These are phyloP conservation scores for Hypholoma sublateritium DNA, from an alignment of 768 basidiomycete genomes.

Conservation along the genomic window DNA sequence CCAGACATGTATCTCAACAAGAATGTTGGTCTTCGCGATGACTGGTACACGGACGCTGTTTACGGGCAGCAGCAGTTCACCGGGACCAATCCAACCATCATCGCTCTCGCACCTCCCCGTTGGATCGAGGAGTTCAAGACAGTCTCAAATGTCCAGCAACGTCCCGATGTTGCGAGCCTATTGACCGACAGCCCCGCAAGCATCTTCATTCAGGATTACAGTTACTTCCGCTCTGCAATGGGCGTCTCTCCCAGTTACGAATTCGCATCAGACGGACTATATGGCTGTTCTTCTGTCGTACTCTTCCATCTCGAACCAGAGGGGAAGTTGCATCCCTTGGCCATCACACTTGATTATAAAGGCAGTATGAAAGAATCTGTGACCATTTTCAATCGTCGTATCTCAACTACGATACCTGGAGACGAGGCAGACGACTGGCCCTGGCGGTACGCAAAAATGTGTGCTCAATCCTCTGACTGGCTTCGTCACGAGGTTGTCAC, in stretches of 20 bases:
- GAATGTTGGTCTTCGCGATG: slow-evolving; percentile 27
- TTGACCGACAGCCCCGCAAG: slow-evolving; percentile 6
- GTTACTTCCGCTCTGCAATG: slow-evolving; percentile 21
- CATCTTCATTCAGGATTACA: slow-evolving; percentile 25
- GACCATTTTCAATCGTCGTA: slow-evolving; percentile 27
- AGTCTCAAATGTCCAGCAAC: slow-evolving; percentile 11
- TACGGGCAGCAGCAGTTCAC: slow-evolving; percentile 30
- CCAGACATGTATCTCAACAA: slow-evolving; percentile 19
- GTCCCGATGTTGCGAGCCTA: slow-evolving; percentile 11
- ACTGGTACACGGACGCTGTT: slow-evolving; percentile 31
- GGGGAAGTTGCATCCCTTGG: slow-evolving; percentile 28
- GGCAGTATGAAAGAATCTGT: slow-evolving; percentile 24
- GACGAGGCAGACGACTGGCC: slow-evolving; percentile 27
- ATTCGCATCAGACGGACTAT: slow-evolving; percentile 9
- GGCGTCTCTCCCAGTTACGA: slow-evolving; percentile 13
- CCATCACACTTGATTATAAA: slow-evolving; percentile 27
- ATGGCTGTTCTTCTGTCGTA: slow-evolving; percentile 25
- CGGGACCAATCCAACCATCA: slow-evolving; percentile 28
- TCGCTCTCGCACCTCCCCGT: slow-evolving; percentile 17
- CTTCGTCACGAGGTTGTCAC: slow-evolving; percentile 24
- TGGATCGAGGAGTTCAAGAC: slow-evolving; percentile 21
- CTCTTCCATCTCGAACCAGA: slow-evolving; percentile 25
- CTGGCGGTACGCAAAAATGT: slow-evolving; percentile 33
- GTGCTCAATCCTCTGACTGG: slow-evolving; percentile 29
- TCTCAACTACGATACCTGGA: slow-evolving; percentile 7